Evolutionary conservation across 2,329 filamentous ascomycete genomes (phyloP).

Genomic region (Aureobasidium subglaciale): DNA sequence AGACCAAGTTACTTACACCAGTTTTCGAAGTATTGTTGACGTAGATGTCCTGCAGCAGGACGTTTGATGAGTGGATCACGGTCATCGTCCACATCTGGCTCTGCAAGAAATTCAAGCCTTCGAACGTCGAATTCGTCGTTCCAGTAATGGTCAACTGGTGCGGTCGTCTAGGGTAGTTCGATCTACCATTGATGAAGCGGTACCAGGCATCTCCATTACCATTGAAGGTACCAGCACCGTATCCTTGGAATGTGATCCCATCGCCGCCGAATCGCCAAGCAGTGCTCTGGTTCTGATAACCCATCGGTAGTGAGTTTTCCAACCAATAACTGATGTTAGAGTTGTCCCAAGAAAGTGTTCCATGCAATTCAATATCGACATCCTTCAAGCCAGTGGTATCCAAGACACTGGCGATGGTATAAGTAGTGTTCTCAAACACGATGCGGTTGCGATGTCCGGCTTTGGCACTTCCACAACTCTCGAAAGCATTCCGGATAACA

Average conservation of each 20-base stretch:
- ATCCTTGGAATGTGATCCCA: slow-evolving; percentile 43
- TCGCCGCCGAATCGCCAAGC: slow-evolving; percentile 51
- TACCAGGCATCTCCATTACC: slow-evolving; percentile 58
- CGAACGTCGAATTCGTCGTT: slow-evolving; percentile 43
- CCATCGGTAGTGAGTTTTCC: slow-evolving; percentile 43
- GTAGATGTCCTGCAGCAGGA: slow-evolving; percentile 45
- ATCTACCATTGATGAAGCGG: slow-evolving; percentile 36
- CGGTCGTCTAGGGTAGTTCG: slow-evolving; percentile 45
- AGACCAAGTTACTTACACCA: slow-evolving; percentile 3
- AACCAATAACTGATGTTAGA: slow-evolving; percentile 46
- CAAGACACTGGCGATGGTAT: slow-evolving; percentile 45
- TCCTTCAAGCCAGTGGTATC: slow-evolving; percentile 42
- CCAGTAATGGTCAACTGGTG: slow-evolving; percentile 47
- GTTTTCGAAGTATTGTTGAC: slow-evolving; percentile 43
- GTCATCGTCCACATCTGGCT: slow-evolving; percentile 56
- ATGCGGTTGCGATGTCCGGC: slow-evolving; percentile 37
- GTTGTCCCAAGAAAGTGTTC: slow-evolving; percentile 37
- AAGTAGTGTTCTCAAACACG: slow-evolving; percentile 43
- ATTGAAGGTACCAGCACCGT: slow-evolving; percentile 48
- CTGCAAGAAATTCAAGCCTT: slow-evolving; percentile 46
- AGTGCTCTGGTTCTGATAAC: slow-evolving; percentile 50
- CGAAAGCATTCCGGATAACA: slow-evolving; percentile 42
- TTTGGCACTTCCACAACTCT: slow-evolving; percentile 38
- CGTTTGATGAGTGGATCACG: slow-evolving; percentile 41
- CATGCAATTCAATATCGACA: slow-evolving; percentile 42